Evolutionary conservation across 768 basidiomycete species (phyloP).

Genomic region (Aureoboletus auriporus): DNA sequence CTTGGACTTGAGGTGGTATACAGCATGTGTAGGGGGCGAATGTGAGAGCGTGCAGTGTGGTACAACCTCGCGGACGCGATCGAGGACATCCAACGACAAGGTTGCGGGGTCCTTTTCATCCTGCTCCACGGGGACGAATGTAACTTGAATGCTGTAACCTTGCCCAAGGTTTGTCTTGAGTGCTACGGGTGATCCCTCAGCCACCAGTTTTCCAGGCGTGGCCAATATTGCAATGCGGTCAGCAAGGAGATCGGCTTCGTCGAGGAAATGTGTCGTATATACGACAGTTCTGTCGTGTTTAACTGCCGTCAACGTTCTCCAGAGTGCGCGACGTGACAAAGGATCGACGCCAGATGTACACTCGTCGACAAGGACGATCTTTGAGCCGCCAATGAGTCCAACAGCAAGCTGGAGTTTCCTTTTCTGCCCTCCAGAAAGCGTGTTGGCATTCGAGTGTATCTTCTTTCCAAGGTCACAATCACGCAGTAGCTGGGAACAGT

Average conservation of each 20-base stretch:
- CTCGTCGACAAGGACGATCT: constrained; percentile 61
- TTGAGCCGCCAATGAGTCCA: constrained; percentile 72
- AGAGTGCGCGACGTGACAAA: constrained; percentile 70
- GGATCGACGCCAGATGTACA: constrained; percentile 84
- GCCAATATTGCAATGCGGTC: constrained; percentile 74
- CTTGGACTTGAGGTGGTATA: constrained; percentile 59
- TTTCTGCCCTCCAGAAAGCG: constrained; percentile 78
- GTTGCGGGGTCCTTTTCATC: constrained; percentile 17
- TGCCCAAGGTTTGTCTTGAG: constrained; percentile 68
- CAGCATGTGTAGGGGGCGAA: constrained; percentile 40
- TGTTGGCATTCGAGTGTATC: constrained; percentile 59
- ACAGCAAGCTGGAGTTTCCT: constrained; percentile 81
- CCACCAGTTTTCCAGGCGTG: constrained; percentile 71
- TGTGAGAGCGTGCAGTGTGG: constrained; percentile 42
- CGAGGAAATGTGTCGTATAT: constrained; percentile 80
- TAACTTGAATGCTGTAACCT: constrained; percentile 63
- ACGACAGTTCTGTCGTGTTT: constrained; percentile 64
- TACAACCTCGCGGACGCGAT: constrained; percentile 40
- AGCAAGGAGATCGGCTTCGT: constrained; percentile 75
- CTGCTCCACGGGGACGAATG: constrained; percentile 38
- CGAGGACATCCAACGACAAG: constrained; percentile 32
- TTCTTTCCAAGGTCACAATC: constrained; percentile 76
- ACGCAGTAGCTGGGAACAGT: constrained; percentile 57
- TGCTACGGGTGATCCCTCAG: constrained; percentile 69
- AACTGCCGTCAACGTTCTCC: constrained; percentile 68